Evolutionary conservation across 2,329 filamentous ascomycete genomes (phyloP).

Genomic region (Fusarium redolens): DNA sequence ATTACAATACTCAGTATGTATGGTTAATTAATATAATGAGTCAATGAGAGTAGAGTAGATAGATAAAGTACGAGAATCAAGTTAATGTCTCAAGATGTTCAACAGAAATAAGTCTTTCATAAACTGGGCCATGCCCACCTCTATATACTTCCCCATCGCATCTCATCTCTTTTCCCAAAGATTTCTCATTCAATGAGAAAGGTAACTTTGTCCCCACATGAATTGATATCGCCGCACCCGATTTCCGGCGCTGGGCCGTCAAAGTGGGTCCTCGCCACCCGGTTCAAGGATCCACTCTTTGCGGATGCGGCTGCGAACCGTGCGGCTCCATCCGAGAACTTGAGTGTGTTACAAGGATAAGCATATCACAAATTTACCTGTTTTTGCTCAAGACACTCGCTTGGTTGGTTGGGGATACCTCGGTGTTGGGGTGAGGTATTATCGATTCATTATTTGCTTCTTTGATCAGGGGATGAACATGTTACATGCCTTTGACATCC

Average conservation of each 20-base stretch:
- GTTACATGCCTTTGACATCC: constrained; percentile 15
- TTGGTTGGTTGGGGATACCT: constrained; percentile 38
- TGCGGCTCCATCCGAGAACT: constrained; percentile 37
- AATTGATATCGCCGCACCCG: constrained; percentile 22
- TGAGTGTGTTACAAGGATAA: background rate
- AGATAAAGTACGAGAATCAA: constrained; percentile 12
- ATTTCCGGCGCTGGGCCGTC: constrained; percentile 34
- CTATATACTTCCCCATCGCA: constrained; percentile 30
- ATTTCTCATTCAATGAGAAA: background rate
- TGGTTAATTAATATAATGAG: background rate
- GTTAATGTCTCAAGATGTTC: constrained; percentile 24
- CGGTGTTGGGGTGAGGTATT: constrained; percentile 30
- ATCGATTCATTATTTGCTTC: constrained; percentile 25
- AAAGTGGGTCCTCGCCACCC: constrained; percentile 10
- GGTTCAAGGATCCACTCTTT: background rate
- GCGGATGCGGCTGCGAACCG: constrained; percentile 30
- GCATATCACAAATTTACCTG: constrained; percentile 1
- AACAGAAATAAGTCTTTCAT: background rate
- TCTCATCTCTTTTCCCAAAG: background rate
- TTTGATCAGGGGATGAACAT: constrained; percentile 12
- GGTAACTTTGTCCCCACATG: background rate
- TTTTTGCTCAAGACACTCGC: background rate
- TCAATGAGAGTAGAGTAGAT: background rate
- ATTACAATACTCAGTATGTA: background rate
- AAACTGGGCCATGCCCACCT: constrained; percentile 16